phyloP scores from a whole-genome alignment of 176 grass and related monocot species.

The Elaeis guineensis region DNA sequence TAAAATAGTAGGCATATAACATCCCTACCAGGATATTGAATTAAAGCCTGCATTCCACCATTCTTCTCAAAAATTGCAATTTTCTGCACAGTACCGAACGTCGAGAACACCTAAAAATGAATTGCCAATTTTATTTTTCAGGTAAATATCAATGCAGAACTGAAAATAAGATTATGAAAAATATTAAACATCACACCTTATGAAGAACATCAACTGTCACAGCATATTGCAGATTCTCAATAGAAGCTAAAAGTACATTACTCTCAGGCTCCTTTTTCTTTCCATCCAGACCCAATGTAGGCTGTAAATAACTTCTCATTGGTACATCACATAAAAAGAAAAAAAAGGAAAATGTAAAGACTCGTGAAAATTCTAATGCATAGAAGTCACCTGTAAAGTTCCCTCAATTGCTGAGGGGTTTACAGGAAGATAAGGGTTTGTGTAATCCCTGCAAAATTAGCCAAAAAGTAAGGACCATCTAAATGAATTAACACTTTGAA shows the following conservation, averaged over 20 bases:
- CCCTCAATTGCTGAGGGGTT: constrained; percentile 79
- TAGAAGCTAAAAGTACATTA: constrained; percentile 89
- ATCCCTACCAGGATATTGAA: constrained; percentile 80
- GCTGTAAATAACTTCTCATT: constrained; percentile 28
- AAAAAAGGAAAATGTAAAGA: constrained; percentile 11
- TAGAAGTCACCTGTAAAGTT: constrained; percentile 54
- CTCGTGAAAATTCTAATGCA: constrained; percentile 10
- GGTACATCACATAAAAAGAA: constrained; percentile 17
- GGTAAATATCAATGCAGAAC: not conserved
- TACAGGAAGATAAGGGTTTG: constrained; percentile 92
- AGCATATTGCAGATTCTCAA: constrained; percentile 95
- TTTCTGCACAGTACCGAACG: constrained; percentile 91
- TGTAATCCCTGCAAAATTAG: constrained; percentile 68
- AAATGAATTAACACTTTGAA: constrained; percentile 21
- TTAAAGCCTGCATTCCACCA: constrained; percentile 78
- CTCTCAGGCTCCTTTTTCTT: constrained; percentile 73
- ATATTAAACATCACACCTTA: constrained; percentile 46
- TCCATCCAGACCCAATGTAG: constrained; percentile 61
- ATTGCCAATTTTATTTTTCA: constrained; percentile 2
- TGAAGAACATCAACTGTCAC: constrained; percentile 91
- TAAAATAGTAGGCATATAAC: constrained; percentile 5
- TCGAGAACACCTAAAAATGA: constrained; percentile 72
- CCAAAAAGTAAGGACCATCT: no score
- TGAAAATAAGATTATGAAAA: constrained; percentile 3
- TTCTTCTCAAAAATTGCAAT: constrained; percentile 98